These are phyloP conservation scores for Scenedesmus sp. DNA, from an alignment of 163 green algal species.

Conservation along the genomic window DNA sequence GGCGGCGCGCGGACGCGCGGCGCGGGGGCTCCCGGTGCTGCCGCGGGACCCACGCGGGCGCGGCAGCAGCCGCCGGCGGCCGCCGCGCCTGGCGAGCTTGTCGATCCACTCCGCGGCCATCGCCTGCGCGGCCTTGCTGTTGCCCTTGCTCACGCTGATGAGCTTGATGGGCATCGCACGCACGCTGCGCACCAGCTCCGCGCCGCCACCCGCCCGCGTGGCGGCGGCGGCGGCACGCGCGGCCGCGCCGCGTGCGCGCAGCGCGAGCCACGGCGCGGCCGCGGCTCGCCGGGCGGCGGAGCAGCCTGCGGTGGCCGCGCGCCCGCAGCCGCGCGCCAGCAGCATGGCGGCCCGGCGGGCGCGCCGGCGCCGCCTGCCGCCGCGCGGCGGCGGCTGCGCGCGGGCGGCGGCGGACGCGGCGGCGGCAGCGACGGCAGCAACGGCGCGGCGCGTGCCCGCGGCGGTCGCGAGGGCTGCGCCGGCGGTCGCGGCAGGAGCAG, in stretches of 20 bases:
- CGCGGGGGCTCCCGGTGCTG: neutral
- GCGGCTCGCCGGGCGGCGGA: too few relatives aligned
- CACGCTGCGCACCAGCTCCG: conserved; percentile 39
- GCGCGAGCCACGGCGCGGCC: neutral
- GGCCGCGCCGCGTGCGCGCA: neutral
- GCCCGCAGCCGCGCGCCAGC: neutral
- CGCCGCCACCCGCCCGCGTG: conserved; percentile 3
- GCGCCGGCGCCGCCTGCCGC: neutral
- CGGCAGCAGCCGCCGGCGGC: neutral
- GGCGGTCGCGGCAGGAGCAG: too few relatives aligned
- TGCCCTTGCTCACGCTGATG: conserved; percentile 48
- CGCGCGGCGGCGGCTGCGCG: too few relatives aligned
- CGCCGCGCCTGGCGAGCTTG: conserved; percentile 56
- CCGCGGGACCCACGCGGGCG: neutral
- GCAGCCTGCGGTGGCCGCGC: too few relatives aligned
- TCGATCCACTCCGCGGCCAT: conserved; percentile 67
- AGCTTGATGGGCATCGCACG: conserved; percentile 51
- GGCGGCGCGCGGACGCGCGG: neutral
- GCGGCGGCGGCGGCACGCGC: neutral
- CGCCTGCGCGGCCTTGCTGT: conserved; percentile 47
- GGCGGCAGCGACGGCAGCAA: too few relatives aligned
- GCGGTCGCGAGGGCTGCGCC: too few relatives aligned
- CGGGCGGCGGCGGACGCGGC: too few relatives aligned
- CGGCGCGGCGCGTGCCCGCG: too few relatives aligned
- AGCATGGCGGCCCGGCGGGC: neutral